Base-by-base conservation (phyloP, 495 filamentous ascomycete species). In the Penicillium canariense region DNA sequence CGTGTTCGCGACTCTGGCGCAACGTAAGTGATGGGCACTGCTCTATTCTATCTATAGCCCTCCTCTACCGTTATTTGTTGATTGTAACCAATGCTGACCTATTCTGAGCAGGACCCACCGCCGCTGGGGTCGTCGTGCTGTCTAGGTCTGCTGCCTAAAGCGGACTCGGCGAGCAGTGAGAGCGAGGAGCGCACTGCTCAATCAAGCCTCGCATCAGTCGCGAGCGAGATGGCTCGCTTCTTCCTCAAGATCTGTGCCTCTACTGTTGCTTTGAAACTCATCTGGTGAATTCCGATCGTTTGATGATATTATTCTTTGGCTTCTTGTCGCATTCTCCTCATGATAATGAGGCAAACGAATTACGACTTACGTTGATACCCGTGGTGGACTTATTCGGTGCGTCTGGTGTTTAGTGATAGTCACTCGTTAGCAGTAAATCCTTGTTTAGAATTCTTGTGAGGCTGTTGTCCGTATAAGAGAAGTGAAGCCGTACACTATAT, bases 291-390 rank as follows among this genome's bases (percentile, higher is more conserved):
- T 15, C 44, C 23, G n/a, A 26, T 52, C 28, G 31, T 53, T 52
- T 56, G 23, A 53, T 55, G 53, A 57, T 49, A 34, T 26, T 12
- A 3, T 28, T 51, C 12, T 23, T 60, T 12, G 18, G 18, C n/a
- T 53, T 56, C 42, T 45, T 27, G 50, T 65, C 58, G 58, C 49
- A 48, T 55, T 60, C 35, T 55, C 34, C 38, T 60, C 61, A 52
- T 53, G 27, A 56, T 59, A 0, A 50, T 50, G 56, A 50, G 56
- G 47, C 12, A 20, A 38, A 65, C 34, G 61, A 62, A 55, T 65
- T 58, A 65, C 61, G 64, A 65, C 54, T 66, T 55, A 62, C 51
- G 55, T 58, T 67, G 61, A 67, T 67, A 67, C 64, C 64, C 64
- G 57, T 45, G 58, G 55, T 55, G 58, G 52, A 62, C 32, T 54